phyloP scores from a whole-genome alignment of 2,329 filamentous ascomycete species.

The Aureobasidium melanogenum region DNA sequence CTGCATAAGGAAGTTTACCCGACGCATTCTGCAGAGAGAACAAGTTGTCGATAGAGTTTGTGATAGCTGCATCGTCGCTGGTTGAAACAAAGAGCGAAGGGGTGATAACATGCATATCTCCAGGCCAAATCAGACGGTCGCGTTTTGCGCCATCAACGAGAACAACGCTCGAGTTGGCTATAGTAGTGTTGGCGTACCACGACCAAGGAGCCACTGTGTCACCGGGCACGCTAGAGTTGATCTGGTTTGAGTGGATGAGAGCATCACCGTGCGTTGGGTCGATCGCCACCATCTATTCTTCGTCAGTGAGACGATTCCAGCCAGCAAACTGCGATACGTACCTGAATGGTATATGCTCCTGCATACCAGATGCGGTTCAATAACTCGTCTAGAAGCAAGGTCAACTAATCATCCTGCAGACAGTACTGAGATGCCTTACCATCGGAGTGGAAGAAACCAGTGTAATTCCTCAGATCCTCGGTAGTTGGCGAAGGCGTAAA shows the following conservation, averaged over 20 bases:
- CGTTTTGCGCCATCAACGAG: slow-evolving; percentile 27
- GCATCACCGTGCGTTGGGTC: slow-evolving; percentile 27
- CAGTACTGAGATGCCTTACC: slow-evolving; percentile 10
- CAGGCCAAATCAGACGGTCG: slow-evolving; percentile 52
- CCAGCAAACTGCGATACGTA: not conserved
- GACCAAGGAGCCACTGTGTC: slow-evolving; percentile 24
- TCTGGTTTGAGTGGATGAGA: slow-evolving; percentile 25
- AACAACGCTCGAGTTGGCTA: slow-evolving; percentile 29
- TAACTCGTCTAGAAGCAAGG: slow-evolving; percentile 24
- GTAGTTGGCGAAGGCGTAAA: slow-evolving; percentile 38
- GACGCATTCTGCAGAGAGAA: slow-evolving; percentile 24
- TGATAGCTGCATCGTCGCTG: slow-evolving; percentile 43
- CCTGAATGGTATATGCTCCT: slow-evolving; percentile 24
- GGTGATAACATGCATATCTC: slow-evolving; percentile 51
- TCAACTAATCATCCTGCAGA: not conserved
- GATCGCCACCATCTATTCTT: slow-evolving; percentile 26
- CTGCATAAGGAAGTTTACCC: slow-evolving; percentile 19
- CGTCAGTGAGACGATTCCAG: not conserved
- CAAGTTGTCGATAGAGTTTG: slow-evolving; percentile 35
- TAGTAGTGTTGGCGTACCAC: slow-evolving; percentile 35
- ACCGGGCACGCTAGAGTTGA: slow-evolving; percentile 24
- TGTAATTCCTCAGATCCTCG: slow-evolving; percentile 30
- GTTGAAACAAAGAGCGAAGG: slow-evolving; percentile 48
- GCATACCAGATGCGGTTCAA: slow-evolving; percentile 39
- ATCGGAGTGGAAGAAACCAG: slow-evolving; percentile 35